Base-by-base conservation (phyloP, 768 basidiomycete genomes). In the Tricholoma bakamatsutake region DNA sequence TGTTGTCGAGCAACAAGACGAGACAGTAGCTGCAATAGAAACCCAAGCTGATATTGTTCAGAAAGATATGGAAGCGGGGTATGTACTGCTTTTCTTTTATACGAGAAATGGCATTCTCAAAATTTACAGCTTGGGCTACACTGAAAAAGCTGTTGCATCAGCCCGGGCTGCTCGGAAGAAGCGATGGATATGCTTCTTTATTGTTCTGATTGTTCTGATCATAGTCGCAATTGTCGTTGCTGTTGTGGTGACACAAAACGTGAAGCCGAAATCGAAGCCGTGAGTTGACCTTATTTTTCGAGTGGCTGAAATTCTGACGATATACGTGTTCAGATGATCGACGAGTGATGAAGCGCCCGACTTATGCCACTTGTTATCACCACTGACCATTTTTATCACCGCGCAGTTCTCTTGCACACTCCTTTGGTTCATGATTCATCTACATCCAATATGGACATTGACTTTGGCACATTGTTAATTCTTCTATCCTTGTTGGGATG, bases 121-220 rank as follows among this genome's bases (percentile, higher is more conserved):
- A 45, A 10, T 33, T 13, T 42, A 5, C 62, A 97, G 94, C 57
- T 71, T 93, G 51, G 76, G 80, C 59, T 89, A 97, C 68, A 91
- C 93, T 1, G 83, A 88, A 47, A 90, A 89, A 65, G 96, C 95
- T 6, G 89, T 98, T 52, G 76, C 73, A 35, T 92, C 88, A 35
- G 96, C 96, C 18, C 81, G 89, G 30, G 81, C 87, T 31, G 96
- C 96, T 18, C 85, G 96, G 57, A 92, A 87, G 72, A 98, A 96
- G 81, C 85, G 94, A 64, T 97, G 94, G 93, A 95, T 96, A 68
- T 98, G 95, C 74, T 96, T 96, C 79, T 67, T 83, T 72, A 83
- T 93, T 57, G 66, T 71, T 54, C 64, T 94, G 54, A 65, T 91
- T 56, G 64, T 93, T 53, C 75, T 87, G 56, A 80, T 85, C 59